Evolutionary conservation across 2,329 filamentous ascomycete genomes (phyloP).

Genomic region (Aspergillus persii): DNA sequence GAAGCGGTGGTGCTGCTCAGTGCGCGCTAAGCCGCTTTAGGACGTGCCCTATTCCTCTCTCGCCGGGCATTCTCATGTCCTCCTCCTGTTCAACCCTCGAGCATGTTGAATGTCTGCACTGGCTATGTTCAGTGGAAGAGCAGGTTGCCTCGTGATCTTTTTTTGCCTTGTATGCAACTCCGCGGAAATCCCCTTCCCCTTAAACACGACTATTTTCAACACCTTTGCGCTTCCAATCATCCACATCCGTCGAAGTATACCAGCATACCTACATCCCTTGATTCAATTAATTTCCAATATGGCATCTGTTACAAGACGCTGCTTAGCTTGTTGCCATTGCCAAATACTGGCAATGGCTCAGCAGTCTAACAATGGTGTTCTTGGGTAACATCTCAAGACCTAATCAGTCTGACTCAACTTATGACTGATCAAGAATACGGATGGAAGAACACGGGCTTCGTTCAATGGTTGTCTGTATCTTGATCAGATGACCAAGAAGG

Average conservation of each 20-base stretch:
- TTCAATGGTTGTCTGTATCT: too few species aligned
- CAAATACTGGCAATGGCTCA: too few species aligned
- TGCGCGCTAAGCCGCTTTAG: slow-evolving; percentile 3
- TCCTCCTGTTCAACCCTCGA: neutral
- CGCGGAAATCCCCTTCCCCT: neutral
- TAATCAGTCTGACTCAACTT: too few species aligned
- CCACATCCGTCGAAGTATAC: neutral
- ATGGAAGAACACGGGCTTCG: too few species aligned
- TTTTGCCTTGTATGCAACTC: neutral
- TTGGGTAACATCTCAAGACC: too few species aligned
- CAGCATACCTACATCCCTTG: too few species aligned
- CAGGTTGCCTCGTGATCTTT: too few species aligned
- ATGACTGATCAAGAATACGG: too few species aligned
- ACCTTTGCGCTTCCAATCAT: neutral
- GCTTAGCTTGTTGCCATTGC: too few species aligned
- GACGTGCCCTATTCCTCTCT: neutral
- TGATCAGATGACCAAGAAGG: neutral
- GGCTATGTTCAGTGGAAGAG: neutral
- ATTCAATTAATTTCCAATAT: too few species aligned
- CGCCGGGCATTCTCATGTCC: neutral
- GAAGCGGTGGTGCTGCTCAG: slow-evolving; percentile 1
- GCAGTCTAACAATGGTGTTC: too few species aligned
- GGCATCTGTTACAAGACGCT: too few species aligned
- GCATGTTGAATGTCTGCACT: neutral
- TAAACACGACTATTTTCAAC: neutral